These are phyloP conservation scores for Miscanthus sacchariflorus DNA, from an alignment of 202 grass and related monocot genomes.

Conservation along the genomic window DNA sequence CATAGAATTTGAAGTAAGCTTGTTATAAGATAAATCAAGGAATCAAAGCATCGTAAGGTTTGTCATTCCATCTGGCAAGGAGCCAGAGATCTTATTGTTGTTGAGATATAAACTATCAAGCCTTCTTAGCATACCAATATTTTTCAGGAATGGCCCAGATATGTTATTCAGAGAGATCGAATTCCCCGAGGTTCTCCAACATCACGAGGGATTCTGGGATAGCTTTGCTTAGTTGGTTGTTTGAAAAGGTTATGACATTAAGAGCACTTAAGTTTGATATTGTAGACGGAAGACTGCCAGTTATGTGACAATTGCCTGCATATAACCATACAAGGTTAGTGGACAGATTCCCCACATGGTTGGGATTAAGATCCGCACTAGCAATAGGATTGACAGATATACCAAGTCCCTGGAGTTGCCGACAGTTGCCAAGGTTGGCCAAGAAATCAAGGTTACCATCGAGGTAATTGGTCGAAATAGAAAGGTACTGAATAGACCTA, in stretches of 20 bases:
- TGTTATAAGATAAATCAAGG: slow-evolving; percentile 16
- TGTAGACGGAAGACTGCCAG: neutral
- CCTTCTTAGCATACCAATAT: neutral
- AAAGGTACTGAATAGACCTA: neutral
- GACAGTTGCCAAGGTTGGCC: neutral
- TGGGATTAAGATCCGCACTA: neutral
- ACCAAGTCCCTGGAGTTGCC: neutral
- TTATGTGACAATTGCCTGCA: neutral
- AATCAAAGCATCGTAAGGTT: neutral
- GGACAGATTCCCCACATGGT: neutral
- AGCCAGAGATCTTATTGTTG: neutral
- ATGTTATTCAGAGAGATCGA: slow-evolving; percentile 18
- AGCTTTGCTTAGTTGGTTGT: neutral
- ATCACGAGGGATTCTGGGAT: neutral
- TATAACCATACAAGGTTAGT: neutral
- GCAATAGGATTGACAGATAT: neutral
- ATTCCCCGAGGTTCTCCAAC: neutral
- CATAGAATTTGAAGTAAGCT: slow-evolving; percentile 5
- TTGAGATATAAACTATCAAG: neutral
- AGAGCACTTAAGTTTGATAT: neutral
- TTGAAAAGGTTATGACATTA: rapidly evolving
- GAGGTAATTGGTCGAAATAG: rapidly evolving
- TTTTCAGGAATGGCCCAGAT: neutral
- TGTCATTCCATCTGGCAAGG: neutral
- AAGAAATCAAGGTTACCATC: neutral